phyloP scores from a whole-genome alignment of 495 filamentous ascomycete genomes.

The Annulohypoxylon stygium region DNA sequence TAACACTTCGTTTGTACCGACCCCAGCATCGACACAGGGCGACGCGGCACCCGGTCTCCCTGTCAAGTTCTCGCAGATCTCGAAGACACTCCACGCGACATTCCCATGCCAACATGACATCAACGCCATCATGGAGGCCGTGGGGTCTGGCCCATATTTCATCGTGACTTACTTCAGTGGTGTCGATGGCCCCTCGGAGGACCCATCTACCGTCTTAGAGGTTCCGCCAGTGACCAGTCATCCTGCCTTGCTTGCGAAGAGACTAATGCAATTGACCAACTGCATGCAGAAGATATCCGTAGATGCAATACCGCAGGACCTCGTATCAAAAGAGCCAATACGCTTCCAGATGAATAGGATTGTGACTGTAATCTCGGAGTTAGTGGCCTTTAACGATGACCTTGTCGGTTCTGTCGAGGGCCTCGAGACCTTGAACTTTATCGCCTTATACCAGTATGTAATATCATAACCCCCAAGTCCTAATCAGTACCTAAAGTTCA shows the following conservation, averaged over 20 bases:
- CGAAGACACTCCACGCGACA: slow-evolving; percentile 48
- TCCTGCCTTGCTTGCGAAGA: slow-evolving; percentile 60
- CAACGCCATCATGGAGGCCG: slow-evolving; percentile 48
- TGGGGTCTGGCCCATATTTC: slow-evolving; percentile 49
- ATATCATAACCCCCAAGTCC: not conserved
- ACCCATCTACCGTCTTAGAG: slow-evolving; percentile 43
- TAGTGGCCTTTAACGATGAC: slow-evolving; percentile 65
- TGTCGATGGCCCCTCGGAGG: slow-evolving; percentile 44
- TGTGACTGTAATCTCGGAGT: slow-evolving; percentile 53
- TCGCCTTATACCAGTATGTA: slow-evolving; percentile 55
- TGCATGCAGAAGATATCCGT: slow-evolving; percentile 61
- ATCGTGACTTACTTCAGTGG: slow-evolving; percentile 50
- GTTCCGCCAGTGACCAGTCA: slow-evolving; percentile 56
- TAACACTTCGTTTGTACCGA: slow-evolving; percentile 36
- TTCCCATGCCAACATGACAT: slow-evolving; percentile 60
- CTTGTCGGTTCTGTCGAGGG: slow-evolving; percentile 62
- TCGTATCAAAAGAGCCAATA: slow-evolving; percentile 52
- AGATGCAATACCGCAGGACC: slow-evolving; percentile 40
- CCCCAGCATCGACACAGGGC: slow-evolving; percentile 46
- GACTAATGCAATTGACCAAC: slow-evolving; percentile 61
- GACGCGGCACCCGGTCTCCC: slow-evolving; percentile 14
- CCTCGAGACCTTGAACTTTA: slow-evolving; percentile 56
- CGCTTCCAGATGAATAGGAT: slow-evolving; percentile 51
- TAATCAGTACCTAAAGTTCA: too few species aligned
- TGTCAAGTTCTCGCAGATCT: slow-evolving; percentile 47